Evolutionary conservation across 805 yeast species (phyloP), one percentile per base, ranked within the genome.

Genomic region (Spathaspora girioi): DNA sequence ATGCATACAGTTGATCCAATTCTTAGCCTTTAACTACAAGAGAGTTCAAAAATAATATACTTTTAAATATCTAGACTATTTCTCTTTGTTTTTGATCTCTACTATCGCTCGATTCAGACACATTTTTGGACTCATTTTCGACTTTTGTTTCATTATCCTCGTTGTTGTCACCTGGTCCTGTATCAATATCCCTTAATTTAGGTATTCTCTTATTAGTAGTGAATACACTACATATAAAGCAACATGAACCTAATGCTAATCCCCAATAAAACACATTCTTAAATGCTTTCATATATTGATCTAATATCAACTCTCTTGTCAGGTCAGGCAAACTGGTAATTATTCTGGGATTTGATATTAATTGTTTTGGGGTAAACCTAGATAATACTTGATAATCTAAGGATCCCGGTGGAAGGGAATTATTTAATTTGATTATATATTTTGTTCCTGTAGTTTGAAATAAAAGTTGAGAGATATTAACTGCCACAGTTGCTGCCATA

Each of bases 151-250:
- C 44, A 20, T 29, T 5, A 19, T 27, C 46, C 50, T 27, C 14
- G 47, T n/a, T 19, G 19, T 45, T 50, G 52, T 27, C 31, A 9
- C 47, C 51, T 43, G 26, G 26, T 23, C 55, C 50, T 27, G 18
- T 52, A 15, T 52, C 53, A 38, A 63, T 53, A 38, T 64, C 59
- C n/a, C 53, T 50, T 41, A 64, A 61, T 44, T 61, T 65, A 0
- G 83, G 84, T 23, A 79, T 59, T 49, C 65, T 68, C 45, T 67
- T 65, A 56, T 71, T 73, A 11, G 83, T 74, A 46, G 72, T 65
- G 52, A 77, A 71, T 0, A 75, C 5, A 0, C 70, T 52, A 6
- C 59, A 51, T 0, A 79, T 42, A 7, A 76, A 60, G 2, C 71
- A 57, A 12, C 68, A 35, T 9, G 61, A 54, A 1, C 75, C 61